Base-by-base conservation (phyloP, 805 yeast species). In the Yarrowia sp. region DNA sequence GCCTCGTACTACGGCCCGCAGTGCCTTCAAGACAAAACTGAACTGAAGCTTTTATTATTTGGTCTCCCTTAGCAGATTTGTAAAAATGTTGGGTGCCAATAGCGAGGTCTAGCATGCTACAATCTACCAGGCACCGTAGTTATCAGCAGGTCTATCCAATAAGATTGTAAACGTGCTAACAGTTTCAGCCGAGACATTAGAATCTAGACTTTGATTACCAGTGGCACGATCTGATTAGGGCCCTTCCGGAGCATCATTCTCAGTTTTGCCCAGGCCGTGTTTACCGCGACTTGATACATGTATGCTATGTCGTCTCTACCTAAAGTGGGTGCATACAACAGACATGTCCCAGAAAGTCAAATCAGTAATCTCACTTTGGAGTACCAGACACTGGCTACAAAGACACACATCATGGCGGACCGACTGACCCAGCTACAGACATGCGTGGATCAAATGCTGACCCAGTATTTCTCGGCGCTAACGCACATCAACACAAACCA, bases 391-490 rank as follows among this genome's bases (percentile, higher is more conserved):
- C 43, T 10, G 17, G 58, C 58, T 33, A 14, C 44, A 14, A 36
- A 19, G 34, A 36, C n/a, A 19, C 34, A 52, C 17, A 52, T 10
- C 58, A 88, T 90, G 96, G 83, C 96, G 0, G 98, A 93, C 78
- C 82, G 97, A 74, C 81, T 93, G 43, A 91, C 97, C 1, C 98
- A 93, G 76, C 83, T 93, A 30, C 98, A 93, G 74, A 84, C 90
- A 53, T 91, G 97, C 72, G 80, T 93, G 43, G 98, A 93, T 76
- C 92, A 77, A 76, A 76, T 78, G 47, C 73, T 77, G 19, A 74
- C 74, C 34, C 80, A 78, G 72, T 76, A 75, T 64, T 78, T 76
- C 70, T 76, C 79, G 66, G 73, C 78, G 17, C 70, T 78, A 36
- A 73, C 74, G 69, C 73, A 74, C 67, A 89, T 92, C 7, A 96